These are phyloP conservation scores for Moniliella sp. DNA, from an alignment of 1,284 basidiomycete genomes.

Conservation along the genomic window DNA sequence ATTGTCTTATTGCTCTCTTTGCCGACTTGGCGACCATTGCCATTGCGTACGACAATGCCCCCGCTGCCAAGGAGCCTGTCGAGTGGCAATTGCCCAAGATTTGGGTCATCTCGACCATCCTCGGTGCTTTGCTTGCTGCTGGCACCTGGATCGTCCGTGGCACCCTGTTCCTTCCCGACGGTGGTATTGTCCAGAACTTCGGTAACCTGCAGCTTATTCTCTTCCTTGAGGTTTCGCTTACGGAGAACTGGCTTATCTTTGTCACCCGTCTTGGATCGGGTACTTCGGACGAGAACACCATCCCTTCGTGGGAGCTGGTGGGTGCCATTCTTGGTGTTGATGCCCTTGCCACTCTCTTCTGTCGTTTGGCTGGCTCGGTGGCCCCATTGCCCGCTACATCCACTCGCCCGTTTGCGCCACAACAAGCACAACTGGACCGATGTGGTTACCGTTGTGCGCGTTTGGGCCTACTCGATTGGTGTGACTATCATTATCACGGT, in stretches of 20 bases:
- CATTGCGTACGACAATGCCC: constrained; percentile 41
- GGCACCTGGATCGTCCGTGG: constrained; percentile 42
- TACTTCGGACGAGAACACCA: constrained; percentile 35
- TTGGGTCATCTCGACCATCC: constrained; percentile 41
- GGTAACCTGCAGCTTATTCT: constrained; percentile 40
- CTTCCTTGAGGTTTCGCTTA: constrained; percentile 43
- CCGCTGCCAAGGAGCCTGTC: constrained; percentile 39
- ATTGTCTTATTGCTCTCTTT: constrained; percentile 43
- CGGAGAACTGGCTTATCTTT: constrained; percentile 43
- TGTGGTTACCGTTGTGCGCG: constrained; percentile 40
- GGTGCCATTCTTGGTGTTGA: constrained; percentile 41
- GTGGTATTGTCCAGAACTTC: constrained; percentile 42
- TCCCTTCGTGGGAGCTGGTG: constrained; percentile 39
- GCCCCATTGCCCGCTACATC: constrained; percentile 25
- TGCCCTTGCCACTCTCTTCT: constrained; percentile 40
- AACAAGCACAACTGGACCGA: too few relatives aligned
- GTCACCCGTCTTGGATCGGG: constrained; percentile 36
- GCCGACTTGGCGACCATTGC: constrained; percentile 41
- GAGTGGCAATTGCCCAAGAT: constrained; percentile 45
- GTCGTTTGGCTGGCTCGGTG: constrained; percentile 41
- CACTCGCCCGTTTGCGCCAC: too few relatives aligned
- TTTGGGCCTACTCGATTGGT: constrained; percentile 41
- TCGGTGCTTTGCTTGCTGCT: constrained; percentile 37
- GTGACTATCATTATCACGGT: constrained; percentile 39
- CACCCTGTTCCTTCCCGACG: constrained; percentile 37